Evolutionary conservation across 768 basidiomycete genomes (phyloP).

Genomic region (Tephrocybe rancida): DNA sequence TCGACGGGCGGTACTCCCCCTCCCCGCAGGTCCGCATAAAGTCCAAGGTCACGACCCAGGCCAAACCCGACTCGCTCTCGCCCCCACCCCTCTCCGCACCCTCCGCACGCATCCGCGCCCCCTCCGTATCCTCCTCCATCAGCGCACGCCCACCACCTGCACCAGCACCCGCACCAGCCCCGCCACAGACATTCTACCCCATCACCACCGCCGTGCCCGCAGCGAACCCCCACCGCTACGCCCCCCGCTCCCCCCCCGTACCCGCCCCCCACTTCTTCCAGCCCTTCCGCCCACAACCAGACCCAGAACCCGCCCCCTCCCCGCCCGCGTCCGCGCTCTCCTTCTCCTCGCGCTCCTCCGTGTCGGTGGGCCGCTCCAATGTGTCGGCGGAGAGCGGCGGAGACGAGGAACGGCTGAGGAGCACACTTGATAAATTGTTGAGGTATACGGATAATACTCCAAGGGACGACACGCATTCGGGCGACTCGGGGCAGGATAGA

Average conservation of each 20-base stretch:
- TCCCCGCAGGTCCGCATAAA: slow-evolving; percentile 52
- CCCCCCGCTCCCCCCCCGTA: slow-evolving; percentile 35
- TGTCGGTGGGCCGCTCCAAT: slow-evolving; percentile 31
- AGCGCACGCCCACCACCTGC: no score
- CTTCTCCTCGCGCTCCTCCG: slow-evolving; percentile 76
- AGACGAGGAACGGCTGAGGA: slow-evolving; percentile 19
- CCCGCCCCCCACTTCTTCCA: slow-evolving; percentile 33
- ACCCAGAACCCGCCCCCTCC: slow-evolving; percentile 60
- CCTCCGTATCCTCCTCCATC: slow-evolving; percentile 44
- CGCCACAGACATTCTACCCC: no score
- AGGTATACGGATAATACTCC: slow-evolving; percentile 35
- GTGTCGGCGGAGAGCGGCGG: neutral
- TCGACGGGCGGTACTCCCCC: slow-evolving; percentile 25
- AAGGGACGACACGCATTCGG: no score
- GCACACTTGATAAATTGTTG: slow-evolving; percentile 46
- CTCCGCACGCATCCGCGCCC: slow-evolving; percentile 34
- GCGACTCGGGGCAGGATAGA: no score
- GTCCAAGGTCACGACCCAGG: slow-evolving; percentile 61
- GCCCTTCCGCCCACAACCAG: slow-evolving; percentile 45
- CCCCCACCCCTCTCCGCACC: no score
- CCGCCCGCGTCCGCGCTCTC: slow-evolving; percentile 74
- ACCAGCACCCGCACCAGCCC: no score
- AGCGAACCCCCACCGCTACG: slow-evolving; percentile 61
- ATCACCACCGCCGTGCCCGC: slow-evolving; percentile 58
- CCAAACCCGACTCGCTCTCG: no score